Percentiles rank a stretch among this genome's conserved stretches.
Conservation (phyloP, 495 filamentous ascomycete genomes). For the Aspergillus ellipticus region DNA sequence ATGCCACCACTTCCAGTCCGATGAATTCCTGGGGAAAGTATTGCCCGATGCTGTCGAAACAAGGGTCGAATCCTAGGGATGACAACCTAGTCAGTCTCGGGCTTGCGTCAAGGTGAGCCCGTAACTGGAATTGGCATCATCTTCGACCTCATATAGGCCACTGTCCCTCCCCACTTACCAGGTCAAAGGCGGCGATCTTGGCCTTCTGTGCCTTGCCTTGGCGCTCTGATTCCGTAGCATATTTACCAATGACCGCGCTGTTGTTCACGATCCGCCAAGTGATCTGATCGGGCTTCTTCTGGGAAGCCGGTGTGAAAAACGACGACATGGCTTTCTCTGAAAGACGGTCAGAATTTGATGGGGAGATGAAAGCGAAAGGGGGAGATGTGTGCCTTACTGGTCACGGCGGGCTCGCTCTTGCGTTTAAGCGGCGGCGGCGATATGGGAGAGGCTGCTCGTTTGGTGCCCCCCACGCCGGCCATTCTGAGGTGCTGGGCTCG, state of each 20-base stretch:
- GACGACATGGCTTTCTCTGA: constrained; percentile 65
- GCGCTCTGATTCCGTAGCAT: constrained; percentile 41
- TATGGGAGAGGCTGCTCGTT: constrained; percentile 38
- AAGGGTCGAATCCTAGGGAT: constrained; percentile 75
- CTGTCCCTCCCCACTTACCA: constrained; percentile 51
- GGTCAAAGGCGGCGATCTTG: constrained; percentile 87
- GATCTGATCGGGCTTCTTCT: constrained; percentile 77
- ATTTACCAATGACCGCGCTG: constrained; percentile 74
- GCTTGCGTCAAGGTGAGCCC: background rate
- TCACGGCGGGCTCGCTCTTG: constrained; percentile 69
- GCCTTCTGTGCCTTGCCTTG: constrained; percentile 24
- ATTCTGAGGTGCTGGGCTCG: constrained; percentile 23
- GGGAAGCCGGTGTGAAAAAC: constrained; percentile 86
- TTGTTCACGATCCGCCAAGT: constrained; percentile 68
- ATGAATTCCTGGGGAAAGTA: constrained; percentile 61
- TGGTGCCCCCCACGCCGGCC: constrained; percentile 28
- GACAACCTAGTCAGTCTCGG: background rate
- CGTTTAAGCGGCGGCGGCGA: constrained; percentile 48
- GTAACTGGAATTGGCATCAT: background rate
- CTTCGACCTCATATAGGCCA: background rate
- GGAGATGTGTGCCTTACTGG: constrained; percentile 51
- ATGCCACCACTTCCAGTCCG: constrained; percentile 97
- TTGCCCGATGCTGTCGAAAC: constrained; percentile 78
- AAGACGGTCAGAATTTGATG: background rate
- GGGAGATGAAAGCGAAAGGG: background rate